Evolutionary conservation across 1,139 yeast species (phyloP).

Genomic region (Magnusiomyces sp.): DNA sequence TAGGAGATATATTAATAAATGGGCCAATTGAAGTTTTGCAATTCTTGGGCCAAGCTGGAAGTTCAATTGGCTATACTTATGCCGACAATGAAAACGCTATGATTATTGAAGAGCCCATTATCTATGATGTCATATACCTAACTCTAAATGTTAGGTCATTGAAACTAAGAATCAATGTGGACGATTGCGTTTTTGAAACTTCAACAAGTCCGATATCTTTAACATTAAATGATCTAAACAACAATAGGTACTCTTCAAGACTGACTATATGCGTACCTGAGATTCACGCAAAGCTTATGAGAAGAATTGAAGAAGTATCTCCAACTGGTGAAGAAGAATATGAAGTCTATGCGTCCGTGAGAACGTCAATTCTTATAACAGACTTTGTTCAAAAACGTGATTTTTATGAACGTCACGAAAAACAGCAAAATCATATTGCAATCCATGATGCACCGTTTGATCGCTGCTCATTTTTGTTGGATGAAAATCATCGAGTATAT

Average conservation of each 20-base stretch:
- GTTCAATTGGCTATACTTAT: constrained; percentile 53
- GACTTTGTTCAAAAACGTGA: constrained; percentile 51
- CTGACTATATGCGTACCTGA: constrained; percentile 44
- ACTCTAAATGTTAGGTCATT: constrained; percentile 24
- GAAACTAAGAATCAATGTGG: constrained; percentile 28
- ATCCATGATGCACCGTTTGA: constrained; percentile 78
- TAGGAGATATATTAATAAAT: constrained; percentile 50
- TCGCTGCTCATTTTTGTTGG: constrained; percentile 62
- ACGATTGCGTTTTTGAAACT: constrained; percentile 26
- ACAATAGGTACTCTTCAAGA: constrained; percentile 52
- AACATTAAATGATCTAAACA: constrained; percentile 60
- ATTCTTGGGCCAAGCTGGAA: constrained; percentile 38
- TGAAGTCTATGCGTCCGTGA: constrained; percentile 31
- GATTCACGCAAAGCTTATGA: constrained; percentile 33
- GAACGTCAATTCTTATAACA: constrained; percentile 52
- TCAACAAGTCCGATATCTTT: constrained; percentile 35
- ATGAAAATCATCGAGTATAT: constrained; percentile 37
- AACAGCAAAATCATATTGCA: constrained; percentile 59
- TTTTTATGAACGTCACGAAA: constrained; percentile 38
- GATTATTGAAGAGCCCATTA: constrained; percentile 44
- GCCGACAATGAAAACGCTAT: constrained; percentile 69
- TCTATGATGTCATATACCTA: constrained; percentile 64
- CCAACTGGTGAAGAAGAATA: constrained; percentile 4
- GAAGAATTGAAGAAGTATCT: constrained; percentile 18
- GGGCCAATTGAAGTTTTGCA: constrained; percentile 44